phyloP scores from a whole-genome alignment of 352 stramenopile species.

The Phytophthora crassamura region DNA sequence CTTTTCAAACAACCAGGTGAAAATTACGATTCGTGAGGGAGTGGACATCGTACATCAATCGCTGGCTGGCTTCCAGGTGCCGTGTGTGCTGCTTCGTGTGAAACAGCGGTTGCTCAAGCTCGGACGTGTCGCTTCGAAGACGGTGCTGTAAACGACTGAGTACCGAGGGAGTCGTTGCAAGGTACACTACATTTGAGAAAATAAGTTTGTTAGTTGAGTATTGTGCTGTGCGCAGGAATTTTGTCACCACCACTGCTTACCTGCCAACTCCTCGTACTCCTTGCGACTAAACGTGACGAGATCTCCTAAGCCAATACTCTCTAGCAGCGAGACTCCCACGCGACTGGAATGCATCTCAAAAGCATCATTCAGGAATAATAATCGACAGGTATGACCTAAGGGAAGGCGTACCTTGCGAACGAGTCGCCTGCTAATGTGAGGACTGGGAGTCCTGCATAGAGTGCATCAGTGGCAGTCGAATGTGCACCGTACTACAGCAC shows the following conservation, averaged over 20 bases:
- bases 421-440: conserved; percentile 81
- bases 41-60: conserved; percentile 45
- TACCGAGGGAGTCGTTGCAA: conserved; percentile 34
- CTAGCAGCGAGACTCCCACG: conserved; percentile 54
- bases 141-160: conserved; percentile 22
- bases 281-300: conserved; percentile 52
- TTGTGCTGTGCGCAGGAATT: neutral
- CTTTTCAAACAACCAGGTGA: conserved; percentile 41
- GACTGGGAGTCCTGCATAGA: conserved; percentile 88
- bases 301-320: conserved; percentile 43
- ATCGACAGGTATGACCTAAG: neutral
- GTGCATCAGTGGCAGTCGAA: conserved; percentile 91
- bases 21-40: conserved; percentile 25
- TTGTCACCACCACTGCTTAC: conserved; percentile 16
- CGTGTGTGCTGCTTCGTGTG: conserved; percentile 42
- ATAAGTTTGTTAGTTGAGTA: conserved; percentile 10
- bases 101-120: conserved; percentile 40
- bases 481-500: conserved; percentile 89
- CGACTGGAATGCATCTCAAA: conserved; percentile 34
- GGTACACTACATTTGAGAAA: conserved; percentile 30
- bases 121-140: conserved; percentile 27
- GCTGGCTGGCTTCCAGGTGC: conserved; percentile 49
- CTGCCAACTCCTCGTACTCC: conserved; percentile 62
- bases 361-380: neutral
- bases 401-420: conserved; percentile 51